Evolutionary conservation across 495 filamentous ascomycete species (phyloP), one percentile per base, ranked within the genome.

Genomic region (Xylaria acuta): DNA sequence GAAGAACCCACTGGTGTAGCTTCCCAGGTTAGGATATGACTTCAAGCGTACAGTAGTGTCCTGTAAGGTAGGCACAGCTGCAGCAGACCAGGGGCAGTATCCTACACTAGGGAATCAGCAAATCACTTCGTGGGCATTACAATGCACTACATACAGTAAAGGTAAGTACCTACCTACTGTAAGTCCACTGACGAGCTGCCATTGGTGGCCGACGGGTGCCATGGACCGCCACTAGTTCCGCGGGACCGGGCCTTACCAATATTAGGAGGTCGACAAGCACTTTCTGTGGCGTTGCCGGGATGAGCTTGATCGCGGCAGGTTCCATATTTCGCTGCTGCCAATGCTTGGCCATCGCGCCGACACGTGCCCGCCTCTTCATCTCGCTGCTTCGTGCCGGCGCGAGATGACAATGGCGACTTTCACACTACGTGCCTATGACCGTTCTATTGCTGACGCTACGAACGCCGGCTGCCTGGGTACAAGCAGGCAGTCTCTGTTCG

Each of bases 331-430:
- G 20, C 47, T 47, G 18, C 63, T 49, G 49, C 54, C 72, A 73
- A 73, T 73, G 58, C 72, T 78, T 78, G 71, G 72, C 74, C 76
- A 67, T 68, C 41, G 68, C 71, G 34, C 16, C 53, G 40, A 68
- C 76, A 78, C 76, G 76, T 78, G 76, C 70, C 56, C 64, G 47
- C 45, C 38, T 58, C 43, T 27, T 47, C 22, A 36, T 20, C 49
- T 38, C 36, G 34, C 16, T 12, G 54, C 25, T 58, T 16, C 11
- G 47, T 51, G 18, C 7, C 36, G 36, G n/a, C n/a, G n/a, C n/a
- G n/a, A n/a, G n/a, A n/a, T 43, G 40, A 41, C 12, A 18, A 58
- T 34, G 6, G n/a, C 5, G 16, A 34, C 20, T 47, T n/a, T n/a
- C 27, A 67, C 30, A 36, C 32, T 20, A 62, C 7, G 6, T 30